These are phyloP conservation scores for Rhizoclosmatium sp. DNA, from an alignment of 192 early-diverging fungal genomes.

Conservation along the genomic window DNA sequence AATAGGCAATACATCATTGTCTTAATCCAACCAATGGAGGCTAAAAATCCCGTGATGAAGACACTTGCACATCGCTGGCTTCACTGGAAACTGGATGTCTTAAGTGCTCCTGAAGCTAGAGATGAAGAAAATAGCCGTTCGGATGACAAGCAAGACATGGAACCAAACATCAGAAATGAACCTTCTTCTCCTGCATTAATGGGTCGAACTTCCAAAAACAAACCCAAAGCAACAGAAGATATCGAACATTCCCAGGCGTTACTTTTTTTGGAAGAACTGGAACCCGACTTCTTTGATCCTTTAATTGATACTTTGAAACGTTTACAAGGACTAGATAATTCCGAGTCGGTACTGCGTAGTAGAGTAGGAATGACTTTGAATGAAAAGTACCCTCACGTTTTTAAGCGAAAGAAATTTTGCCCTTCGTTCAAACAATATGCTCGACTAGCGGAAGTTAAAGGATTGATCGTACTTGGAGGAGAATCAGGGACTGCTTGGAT, in stretches of 20 bases:
- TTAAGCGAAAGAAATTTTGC: background rate
- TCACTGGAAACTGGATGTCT: background rate
- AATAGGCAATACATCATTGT: slow-evolving; percentile 25
- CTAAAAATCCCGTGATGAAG: background rate
- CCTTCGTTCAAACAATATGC: background rate
- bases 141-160: background rate
- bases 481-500: background rate
- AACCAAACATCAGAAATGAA: background rate
- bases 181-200: background rate
- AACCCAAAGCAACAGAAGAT: background rate
- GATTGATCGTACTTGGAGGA: background rate
- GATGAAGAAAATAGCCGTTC: background rate
- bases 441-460: background rate
- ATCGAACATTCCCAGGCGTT: background rate
- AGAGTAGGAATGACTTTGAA: background rate
- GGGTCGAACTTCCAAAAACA: background rate
- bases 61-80: background rate
- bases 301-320: background rate
- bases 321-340: background rate
- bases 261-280: background rate
- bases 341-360: background rate
- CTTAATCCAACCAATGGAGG: background rate
- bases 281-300: background rate
- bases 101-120: background rate
- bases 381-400: background rate